A percentile compares a stretch with the other conserved stretches of the same genome.
phyloP scores from a whole-genome alignment of 441 rosid species.

The Mallotus japonicus region DNA sequence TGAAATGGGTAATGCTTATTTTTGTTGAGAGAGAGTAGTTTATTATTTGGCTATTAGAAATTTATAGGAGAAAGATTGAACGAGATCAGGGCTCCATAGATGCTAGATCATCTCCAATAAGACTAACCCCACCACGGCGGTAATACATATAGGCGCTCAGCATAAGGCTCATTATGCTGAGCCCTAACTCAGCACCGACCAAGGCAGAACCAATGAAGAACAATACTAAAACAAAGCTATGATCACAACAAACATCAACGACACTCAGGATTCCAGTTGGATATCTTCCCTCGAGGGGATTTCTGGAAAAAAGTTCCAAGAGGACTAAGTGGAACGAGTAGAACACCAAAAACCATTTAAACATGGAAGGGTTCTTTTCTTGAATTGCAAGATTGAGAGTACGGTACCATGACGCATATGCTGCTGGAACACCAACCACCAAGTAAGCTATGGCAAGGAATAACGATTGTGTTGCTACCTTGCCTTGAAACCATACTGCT shows the following conservation, averaged over 20 bases:
- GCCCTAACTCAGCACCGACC: neutral
- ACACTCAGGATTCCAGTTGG: slow-evolving; percentile 2
- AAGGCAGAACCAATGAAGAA: slow-evolving; percentile 1
- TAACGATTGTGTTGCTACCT: neutral
- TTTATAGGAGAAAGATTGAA: neutral
- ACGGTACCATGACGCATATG: neutral
- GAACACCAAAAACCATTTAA: neutral
- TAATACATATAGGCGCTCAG: neutral
- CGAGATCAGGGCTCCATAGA: no score
- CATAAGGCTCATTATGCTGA: neutral
- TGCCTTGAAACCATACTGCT: neutral
- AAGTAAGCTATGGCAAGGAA: slow-evolving; percentile 11
- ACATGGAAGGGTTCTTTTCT: neutral
- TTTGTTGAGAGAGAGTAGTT: no score
- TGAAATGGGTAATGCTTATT: no score
- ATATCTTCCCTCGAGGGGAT: neutral
- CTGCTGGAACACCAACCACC: neutral
- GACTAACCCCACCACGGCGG: neutral
- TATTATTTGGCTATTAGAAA: no score
- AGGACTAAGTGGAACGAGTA: neutral
- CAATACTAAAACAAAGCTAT: neutral
- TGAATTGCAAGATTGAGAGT: neutral
- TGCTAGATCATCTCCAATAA: slow-evolving; percentile 3
- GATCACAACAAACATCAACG: neutral
- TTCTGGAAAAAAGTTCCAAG: neutral